phyloP scores from a whole-genome alignment of 345 rosid species.

The Xanthoceras sorbifolium region DNA sequence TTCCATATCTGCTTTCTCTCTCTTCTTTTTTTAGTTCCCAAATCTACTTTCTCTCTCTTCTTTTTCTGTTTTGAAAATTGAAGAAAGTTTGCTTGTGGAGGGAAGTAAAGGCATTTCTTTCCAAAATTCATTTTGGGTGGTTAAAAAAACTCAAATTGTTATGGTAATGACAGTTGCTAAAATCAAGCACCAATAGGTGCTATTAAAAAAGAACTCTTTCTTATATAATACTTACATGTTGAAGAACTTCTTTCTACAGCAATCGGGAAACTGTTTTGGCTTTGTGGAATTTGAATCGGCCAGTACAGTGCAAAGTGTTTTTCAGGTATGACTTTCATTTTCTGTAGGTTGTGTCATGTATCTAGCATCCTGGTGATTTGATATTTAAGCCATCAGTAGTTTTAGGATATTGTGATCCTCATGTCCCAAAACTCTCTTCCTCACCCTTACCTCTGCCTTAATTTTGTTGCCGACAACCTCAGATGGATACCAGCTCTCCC shows the following conservation, averaged over 20 bases:
- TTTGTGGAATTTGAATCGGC: constrained; percentile 79
- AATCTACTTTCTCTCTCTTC: no score
- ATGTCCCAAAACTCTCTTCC: neutral
- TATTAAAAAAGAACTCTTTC: no score
- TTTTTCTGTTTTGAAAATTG: no score
- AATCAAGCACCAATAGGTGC: no score
- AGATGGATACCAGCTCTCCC: neutral
- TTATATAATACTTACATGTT: neutral
- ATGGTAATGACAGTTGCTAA: no score
- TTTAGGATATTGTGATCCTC: neutral
- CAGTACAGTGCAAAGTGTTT: constrained; percentile 60
- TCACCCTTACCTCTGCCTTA: neutral
- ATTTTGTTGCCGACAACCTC: neutral
- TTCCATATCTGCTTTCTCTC: no score
- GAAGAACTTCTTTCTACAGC: constrained; percentile 33
- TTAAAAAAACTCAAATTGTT: no score
- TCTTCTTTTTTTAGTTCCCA: no score
- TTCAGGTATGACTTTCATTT: constrained; percentile 44
- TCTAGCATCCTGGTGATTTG: neutral
- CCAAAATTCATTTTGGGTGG: no score
- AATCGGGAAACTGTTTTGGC: constrained; percentile 63
- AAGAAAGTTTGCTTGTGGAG: no score
- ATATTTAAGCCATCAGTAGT: neutral
- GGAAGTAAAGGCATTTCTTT: no score
- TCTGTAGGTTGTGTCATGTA: neutral